Conservation (phyloP, 805 yeast genomes). For the Babjeviella inositovora region DNA sequence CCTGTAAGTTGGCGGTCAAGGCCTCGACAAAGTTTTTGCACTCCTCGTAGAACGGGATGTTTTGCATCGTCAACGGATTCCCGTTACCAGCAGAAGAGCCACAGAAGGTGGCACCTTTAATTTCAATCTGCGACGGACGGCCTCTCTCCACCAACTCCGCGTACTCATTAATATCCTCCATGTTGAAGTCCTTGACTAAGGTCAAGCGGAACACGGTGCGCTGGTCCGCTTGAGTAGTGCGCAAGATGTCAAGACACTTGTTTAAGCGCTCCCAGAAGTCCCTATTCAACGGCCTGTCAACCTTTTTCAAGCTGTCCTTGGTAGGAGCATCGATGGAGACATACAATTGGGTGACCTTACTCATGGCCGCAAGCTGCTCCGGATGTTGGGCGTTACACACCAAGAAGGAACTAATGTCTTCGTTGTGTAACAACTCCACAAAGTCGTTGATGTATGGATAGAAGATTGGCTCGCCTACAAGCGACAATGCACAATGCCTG, state of each 20-base stretch:
- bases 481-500: constrained; percentile 79
- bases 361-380: constrained; percentile 49
- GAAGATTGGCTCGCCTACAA: constrained; percentile 91
- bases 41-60: constrained; percentile 88
- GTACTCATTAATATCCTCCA: constrained; percentile 64
- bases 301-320: constrained; percentile 59
- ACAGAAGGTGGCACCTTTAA: constrained; percentile 91
- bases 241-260: constrained; percentile 64
- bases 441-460: constrained; percentile 85
- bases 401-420: constrained; percentile 70
- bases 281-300: constrained; percentile 77
- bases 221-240: constrained; percentile 62
- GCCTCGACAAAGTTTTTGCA: constrained; percentile 60
- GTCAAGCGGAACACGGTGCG: constrained; percentile 87
- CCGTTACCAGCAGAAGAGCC: constrained; percentile 78
- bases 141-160: constrained; percentile 79
- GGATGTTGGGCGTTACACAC: constrained; percentile 97
- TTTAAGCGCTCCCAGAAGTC: constrained; percentile 88
- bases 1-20: constrained; percentile 42
- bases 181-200: constrained; percentile 83
- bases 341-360: constrained; percentile 77
- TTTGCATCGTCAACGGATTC: constrained; percentile 86
- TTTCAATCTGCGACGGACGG: constrained; percentile 75
- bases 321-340: constrained; percentile 94
- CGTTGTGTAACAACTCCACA: constrained; percentile 62